Evolutionary conservation across 1,284 basidiomycete genomes (phyloP).

Genomic region (Sporisorium exsertum): DNA sequence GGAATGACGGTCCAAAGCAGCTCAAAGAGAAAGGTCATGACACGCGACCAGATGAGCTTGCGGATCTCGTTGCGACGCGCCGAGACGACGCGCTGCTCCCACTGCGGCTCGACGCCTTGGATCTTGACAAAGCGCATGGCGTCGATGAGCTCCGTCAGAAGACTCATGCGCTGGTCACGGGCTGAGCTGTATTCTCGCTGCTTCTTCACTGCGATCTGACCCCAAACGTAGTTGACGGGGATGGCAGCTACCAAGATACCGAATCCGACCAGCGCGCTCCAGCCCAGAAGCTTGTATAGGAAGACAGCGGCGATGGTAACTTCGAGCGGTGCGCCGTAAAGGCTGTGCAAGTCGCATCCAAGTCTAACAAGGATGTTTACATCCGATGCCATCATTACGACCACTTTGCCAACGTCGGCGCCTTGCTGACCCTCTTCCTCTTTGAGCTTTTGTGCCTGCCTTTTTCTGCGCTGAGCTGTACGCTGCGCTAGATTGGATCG

Average conservation of each 20-base stretch:
- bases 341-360: slow-evolving; percentile 71
- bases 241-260: slow-evolving; percentile 79
- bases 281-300: slow-evolving; percentile 78
- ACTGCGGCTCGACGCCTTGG: slow-evolving; percentile 50
- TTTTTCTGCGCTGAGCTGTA: slow-evolving; percentile 1
- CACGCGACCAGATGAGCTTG: slow-evolving; percentile 51
- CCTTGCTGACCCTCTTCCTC: slow-evolving; percentile 32
- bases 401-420: slow-evolving; percentile 72
- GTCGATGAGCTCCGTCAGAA: slow-evolving; percentile 80
- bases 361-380: slow-evolving; percentile 66
- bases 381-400: slow-evolving; percentile 72
- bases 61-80: slow-evolving; percentile 64
- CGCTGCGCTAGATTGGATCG: slow-evolving; percentile 10
- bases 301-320: slow-evolving; percentile 76
- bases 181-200: slow-evolving; percentile 79
- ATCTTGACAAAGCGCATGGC: slow-evolving; percentile 84
- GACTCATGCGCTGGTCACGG: slow-evolving; percentile 84
- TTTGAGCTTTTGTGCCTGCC: slow-evolving; percentile 15
- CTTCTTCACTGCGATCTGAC: slow-evolving; percentile 77
- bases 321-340: slow-evolving; percentile 83
- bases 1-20: slow-evolving; percentile 67
- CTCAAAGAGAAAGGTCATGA: slow-evolving; percentile 69
- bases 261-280: slow-evolving; percentile 86
- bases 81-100: slow-evolving; percentile 50
- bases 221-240: slow-evolving; percentile 79